Conservation (phyloP, 2,329 filamentous ascomycete genomes). For the Onygenales sp. region DNA sequence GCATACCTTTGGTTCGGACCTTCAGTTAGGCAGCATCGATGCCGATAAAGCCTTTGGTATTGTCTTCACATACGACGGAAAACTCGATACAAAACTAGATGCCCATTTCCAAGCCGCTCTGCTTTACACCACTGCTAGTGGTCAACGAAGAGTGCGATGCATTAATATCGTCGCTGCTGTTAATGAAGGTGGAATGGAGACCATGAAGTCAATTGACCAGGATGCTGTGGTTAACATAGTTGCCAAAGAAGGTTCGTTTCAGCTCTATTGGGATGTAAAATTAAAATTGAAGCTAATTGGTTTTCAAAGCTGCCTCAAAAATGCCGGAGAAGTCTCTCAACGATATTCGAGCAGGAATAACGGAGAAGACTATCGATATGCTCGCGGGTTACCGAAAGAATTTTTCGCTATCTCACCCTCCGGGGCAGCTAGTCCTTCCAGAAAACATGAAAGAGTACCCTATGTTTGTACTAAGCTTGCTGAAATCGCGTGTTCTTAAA, state of each 20-base stretch:
- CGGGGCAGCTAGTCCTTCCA: slow-evolving; percentile 86
- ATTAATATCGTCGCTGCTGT: slow-evolving; percentile 90
- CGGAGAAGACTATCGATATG: slow-evolving; percentile 88
- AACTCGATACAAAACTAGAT: slow-evolving; percentile 92
- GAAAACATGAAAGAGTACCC: slow-evolving; percentile 93
- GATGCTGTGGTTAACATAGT: slow-evolving; percentile 83
- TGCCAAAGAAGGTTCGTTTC: slow-evolving; percentile 62
- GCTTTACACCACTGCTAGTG: slow-evolving; percentile 83
- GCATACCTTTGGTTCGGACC: slow-evolving; percentile 86
- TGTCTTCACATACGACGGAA: slow-evolving; percentile 90
- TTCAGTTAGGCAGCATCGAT: slow-evolving; percentile 87
- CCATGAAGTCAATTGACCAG: slow-evolving; percentile 89
- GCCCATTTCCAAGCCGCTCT: slow-evolving; percentile 95
- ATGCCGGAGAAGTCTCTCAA: slow-evolving; percentile 69
- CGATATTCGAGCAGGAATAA: slow-evolving; percentile 72
- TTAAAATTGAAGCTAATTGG: neutral
- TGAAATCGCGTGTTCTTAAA: slow-evolving; percentile 91
- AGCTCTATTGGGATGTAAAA: neutral
- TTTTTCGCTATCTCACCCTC: slow-evolving; percentile 76
- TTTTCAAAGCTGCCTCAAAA: slow-evolving; percentile 60
- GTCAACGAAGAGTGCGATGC: slow-evolving; percentile 83
- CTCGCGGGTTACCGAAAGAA: slow-evolving; percentile 88
- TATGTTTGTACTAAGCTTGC: slow-evolving; percentile 86
- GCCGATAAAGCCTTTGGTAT: slow-evolving; percentile 89
- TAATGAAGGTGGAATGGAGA: slow-evolving; percentile 71